Evolutionary conservation across 108 stramenopile genomes (phyloP), one percentile per base, ranked within the genome.

Genomic region (Nannochloropsis oceanica): DNA sequence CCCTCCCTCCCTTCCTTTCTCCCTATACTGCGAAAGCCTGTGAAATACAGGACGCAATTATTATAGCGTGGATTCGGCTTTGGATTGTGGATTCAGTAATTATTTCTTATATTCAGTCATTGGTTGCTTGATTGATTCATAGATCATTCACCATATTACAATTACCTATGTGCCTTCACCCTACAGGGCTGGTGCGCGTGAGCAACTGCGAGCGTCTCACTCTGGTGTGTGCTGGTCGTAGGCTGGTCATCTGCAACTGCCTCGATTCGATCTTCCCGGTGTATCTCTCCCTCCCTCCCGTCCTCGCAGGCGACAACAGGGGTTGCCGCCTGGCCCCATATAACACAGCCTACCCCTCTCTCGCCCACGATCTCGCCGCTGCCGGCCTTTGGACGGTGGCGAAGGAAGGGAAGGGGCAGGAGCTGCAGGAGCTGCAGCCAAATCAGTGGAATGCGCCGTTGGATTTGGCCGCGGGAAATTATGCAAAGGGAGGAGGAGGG

Each of bases 301-400:
- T 89, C 84, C 84, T 88, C 14, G 43, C 42, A 43, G 85, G 87
- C 13, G 87, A 88, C 79, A 83, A 88, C 84, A 46, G 89, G 10
- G 82, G 87, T 0, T 88, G 89, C 81, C 88, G 87, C 81, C 88
- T 88, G 24, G 88, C 88, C 86, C 88, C 89, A 2, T 86, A 89
- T 82, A 86, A 89, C 59, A 84, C 88, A 26, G 84, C 86, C 88
- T 89, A 89, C 82, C 88, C 88, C 24, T 43, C 82, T 27, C 86
- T 83, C 81, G 18, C 82, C 18, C 81, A 22, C 46, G 81, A 82
- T 25, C 11, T 85, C 8, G 26, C 79, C 79, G 13, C 24, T 13
- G 84, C 79, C 20, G 44, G 83, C 12, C 14, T n/a, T 14, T 43
- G 44, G n/a, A n/a, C 7, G 83, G 14, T 8, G n/a, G 44, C 12